Base-by-base conservation (phyloP, 2,329 filamentous ascomycete genomes). In the Fusarium albosuccineum region DNA sequence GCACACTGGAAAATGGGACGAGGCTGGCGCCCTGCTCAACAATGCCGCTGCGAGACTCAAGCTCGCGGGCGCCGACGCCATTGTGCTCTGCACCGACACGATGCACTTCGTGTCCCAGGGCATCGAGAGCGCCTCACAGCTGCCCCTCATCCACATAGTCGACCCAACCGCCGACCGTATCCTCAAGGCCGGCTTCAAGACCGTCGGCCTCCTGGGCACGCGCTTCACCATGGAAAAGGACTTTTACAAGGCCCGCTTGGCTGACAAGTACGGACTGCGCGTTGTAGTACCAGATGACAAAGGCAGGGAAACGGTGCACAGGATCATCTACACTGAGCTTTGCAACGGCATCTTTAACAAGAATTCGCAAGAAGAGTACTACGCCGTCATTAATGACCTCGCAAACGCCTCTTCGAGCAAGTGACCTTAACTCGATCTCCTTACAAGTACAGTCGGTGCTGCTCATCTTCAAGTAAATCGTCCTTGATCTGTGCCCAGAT, bases 21-120 rank as follows among this genome's bases (percentile, higher is more conserved):
- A 64, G 5, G 67, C 62, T 0, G 67, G 66, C 3, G 9, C 37
- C 3, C 7, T 68, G 22, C 69, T 74, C 1, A 50, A 67, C 4
- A 46, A 66, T 0, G 71, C 70, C 2, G 61, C 71, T 0, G 5
- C 22, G 2, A 69, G 42, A 13, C 56, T 75, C 0, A 59, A 64
- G 2, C 50, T 54, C 1, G 68, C 64, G 1, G 71, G 73, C 3
- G 73, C 73, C 2, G 67, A 75, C 16, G 70, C 59, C 2, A 53
- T 74, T 0, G 65, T 74, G 0, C 59, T 74, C 1, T 73, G 69
- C 51, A 72, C 70, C 4, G 74, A 74, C 17, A 75, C 73, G 0
- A 74, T 71, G 70, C 73, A 75, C 14, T 56, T 68, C 13, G 64
- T 71, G 0, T 59, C 64, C 3, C 34, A 57, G 1, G 60, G 53